Evolutionary conservation across 2,329 filamentous ascomycete species (phyloP), one percentile per base, ranked within the genome.

Genomic region (Trichoderma semiorbis): DNA sequence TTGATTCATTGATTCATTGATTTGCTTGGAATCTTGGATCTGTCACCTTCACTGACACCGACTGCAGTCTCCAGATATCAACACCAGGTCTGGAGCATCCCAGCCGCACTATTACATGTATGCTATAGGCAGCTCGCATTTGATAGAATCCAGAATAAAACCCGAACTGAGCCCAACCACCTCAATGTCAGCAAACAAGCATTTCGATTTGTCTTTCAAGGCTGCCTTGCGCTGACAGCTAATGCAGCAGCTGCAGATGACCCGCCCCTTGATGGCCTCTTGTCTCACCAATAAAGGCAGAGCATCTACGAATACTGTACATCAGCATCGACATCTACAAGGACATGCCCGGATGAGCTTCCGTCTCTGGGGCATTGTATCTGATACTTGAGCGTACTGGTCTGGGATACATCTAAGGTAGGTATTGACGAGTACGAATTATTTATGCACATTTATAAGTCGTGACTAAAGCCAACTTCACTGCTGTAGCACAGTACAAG

Each of bases 191-290:
- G 47, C 34, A 32, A 66, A 47, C 63, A 57, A 39, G 55, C 55
- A 32, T 60, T 32, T 36, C 21, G 10, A 11, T 47, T 50, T 50
- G 43, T 50, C 30, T n/a, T n/a, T n/a, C 32, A 30, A 67, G 64
- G 50, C 64, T 36, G 64, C 64, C 64, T 67, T 36, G 28, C 32
- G 64, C 64, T 67, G 64, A 67, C 64, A 36, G 64, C 64, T 67
- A 67, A 67, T 67, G 64, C 50, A 53, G 57, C 12, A 21, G 16
- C 64, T 58, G 64, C 64, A 67, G 64, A 18, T 58, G 64, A 57
- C 18, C 50, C 43, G 39, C 43, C 28, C 7, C 34, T 47, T 24
- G 55, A 24, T 1, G 39, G 39, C 62, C 14, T 50, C 28, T n/a
- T n/a, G 47, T n/a, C 8, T 30, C 34, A 14, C 34, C 24, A 30